A percentile compares a stretch with the other conserved stretches of the same genome.
Conservation (phyloP, 2,329 filamentous ascomycete genomes). For the Ceratocystis harringtonii region DNA sequence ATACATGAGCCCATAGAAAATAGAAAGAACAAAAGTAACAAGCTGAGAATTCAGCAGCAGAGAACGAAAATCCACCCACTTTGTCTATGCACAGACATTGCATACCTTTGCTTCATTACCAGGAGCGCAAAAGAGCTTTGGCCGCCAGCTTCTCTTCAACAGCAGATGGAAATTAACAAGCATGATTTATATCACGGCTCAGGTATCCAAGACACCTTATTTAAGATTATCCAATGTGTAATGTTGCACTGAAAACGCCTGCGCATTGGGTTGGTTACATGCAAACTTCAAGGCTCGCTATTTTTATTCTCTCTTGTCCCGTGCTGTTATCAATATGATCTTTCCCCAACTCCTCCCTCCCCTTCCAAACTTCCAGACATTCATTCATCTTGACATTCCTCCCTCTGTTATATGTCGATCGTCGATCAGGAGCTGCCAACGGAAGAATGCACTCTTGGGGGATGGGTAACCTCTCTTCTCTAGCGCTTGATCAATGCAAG, state of each 20-base stretch:
- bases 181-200: neutral
- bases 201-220: neutral
- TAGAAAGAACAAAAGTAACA: neutral
- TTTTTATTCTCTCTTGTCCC: neutral
- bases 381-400: neutral
- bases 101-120: neutral
- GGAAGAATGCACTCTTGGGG: neutral
- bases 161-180: constrained; percentile 1
- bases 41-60: neutral
- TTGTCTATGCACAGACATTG: neutral
- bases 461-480: neutral
- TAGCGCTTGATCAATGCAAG: neutral
- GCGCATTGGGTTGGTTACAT: neutral
- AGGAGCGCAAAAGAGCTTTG: constrained; percentile 2
- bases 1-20: neutral
- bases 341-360: neutral
- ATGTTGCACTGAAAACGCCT: constrained; percentile 3
- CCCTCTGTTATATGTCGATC: neutral
- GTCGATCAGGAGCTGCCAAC: constrained; percentile 10
- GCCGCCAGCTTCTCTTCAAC: neutral
- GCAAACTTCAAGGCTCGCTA: constrained; percentile 1
- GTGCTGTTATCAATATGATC: no score
- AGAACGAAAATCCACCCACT: neutral
- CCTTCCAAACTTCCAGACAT: neutral
- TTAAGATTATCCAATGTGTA: constrained; percentile 5